These are phyloP conservation scores for Macrophomina tecta DNA, from an alignment of 2,329 filamentous ascomycete species.

Conservation along the genomic window DNA sequence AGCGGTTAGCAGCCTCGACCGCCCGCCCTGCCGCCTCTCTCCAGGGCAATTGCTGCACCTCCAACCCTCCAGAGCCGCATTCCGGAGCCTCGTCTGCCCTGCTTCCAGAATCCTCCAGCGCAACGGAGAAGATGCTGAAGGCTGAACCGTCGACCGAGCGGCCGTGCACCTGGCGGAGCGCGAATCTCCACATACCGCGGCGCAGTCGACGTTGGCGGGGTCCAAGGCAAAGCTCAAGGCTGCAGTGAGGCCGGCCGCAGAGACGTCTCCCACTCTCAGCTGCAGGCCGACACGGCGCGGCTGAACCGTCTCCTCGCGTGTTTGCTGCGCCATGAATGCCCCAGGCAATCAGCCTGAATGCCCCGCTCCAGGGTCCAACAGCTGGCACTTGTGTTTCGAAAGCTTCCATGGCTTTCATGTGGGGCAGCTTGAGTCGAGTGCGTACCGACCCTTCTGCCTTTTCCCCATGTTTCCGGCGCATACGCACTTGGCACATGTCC, in stretches of 20 bases:
- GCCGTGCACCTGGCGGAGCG: background rate
- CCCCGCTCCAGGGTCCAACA: background rate
- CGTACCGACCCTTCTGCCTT: background rate
- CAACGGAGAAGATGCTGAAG: background rate
- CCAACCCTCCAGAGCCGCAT: conserved; percentile 7
- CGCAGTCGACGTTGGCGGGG: background rate
- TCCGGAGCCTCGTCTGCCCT: background rate
- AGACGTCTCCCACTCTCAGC: background rate
- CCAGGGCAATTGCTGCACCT: background rate
- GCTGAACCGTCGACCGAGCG: too few species aligned
- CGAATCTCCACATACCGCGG: background rate
- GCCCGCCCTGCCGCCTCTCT: conserved; percentile 23
- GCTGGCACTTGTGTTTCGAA: background rate
- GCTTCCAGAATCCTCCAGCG: conserved; percentile 26
- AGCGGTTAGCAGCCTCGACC: conserved; percentile 16
- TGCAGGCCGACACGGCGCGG: background rate
- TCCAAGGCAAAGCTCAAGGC: background rate
- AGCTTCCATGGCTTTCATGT: background rate
- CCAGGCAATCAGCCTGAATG: background rate
- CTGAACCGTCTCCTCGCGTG: background rate
- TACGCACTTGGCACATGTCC: background rate
- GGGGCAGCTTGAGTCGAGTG: background rate
- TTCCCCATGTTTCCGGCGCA: background rate
- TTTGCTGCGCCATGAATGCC: background rate
- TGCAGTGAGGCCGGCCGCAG: conserved; percentile 7